Percentiles rank a stretch among this genome's conserved stretches.
Evolutionary conservation across 164 flowering plant species (phyloP).

Genomic region (grape (Vitis vinifera)): DNA sequence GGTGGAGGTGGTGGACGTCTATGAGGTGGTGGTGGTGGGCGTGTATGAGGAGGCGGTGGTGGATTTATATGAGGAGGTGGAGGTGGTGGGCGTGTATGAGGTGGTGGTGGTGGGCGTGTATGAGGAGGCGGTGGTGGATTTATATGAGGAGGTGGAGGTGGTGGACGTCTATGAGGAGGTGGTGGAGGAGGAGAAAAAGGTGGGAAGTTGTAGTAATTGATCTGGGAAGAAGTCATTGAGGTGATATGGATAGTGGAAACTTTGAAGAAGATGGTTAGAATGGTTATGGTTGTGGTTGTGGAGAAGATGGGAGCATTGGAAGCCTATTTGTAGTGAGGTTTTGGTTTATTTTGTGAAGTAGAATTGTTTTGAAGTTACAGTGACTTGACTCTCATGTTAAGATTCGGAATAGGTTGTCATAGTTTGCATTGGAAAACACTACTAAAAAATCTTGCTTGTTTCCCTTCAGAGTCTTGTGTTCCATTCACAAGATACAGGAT

Average conservation of each 20-base stretch:
- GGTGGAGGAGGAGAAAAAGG: conserved; percentile 8
- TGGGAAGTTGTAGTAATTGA: conserved; percentile 19
- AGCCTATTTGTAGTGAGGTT: conserved; percentile 17
- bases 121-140: too few species aligned
- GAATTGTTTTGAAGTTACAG: conserved; percentile 10
- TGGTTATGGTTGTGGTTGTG: background rate
- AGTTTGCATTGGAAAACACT: conserved; percentile 52
- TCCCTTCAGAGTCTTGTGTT: background rate
- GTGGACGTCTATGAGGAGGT: background rate
- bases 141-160: conserved; percentile 10
- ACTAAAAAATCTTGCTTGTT: conserved; percentile 12
- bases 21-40: background rate
- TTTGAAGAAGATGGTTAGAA: background rate
- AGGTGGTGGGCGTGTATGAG: too few species aligned
- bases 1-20: conserved; percentile 5
- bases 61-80: too few species aligned
- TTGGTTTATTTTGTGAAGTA: background rate
- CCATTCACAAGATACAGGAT: background rate
- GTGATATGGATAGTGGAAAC: background rate
- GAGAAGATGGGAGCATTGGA: background rate
- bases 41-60: too few species aligned
- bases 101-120: too few species aligned
- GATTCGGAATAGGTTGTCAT: conserved; percentile 16
- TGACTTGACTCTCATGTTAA: conserved; percentile 45
- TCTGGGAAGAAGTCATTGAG: conserved; percentile 16